Conservation (phyloP, 768 basidiomycete species). For the Brasilioporus rufonigricans region DNA sequence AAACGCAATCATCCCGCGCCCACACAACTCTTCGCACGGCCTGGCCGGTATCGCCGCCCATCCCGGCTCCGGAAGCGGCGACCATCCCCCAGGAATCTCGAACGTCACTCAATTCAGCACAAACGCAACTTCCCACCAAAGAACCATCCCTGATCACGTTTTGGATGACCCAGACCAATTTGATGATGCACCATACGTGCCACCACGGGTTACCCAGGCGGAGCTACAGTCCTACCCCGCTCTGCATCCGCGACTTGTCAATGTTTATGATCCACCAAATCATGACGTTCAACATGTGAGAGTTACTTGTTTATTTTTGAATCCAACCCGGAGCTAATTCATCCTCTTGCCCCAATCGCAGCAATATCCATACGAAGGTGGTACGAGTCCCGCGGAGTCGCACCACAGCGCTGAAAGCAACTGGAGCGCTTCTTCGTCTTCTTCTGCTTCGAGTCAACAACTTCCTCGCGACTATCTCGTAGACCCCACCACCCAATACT, state of each 20-base stretch:
- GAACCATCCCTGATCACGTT: constrained; percentile 7
- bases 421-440: constrained; percentile 28
- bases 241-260: constrained; percentile 8
- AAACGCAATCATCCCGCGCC: constrained; percentile 7
- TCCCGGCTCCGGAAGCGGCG: constrained; percentile 14
- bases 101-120: constrained; percentile 12
- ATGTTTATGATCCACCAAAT: constrained; percentile 9
- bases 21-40: constrained; percentile 17
- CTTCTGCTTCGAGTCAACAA: constrained; percentile 20
- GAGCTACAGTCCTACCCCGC: constrained; percentile 16
- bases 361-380: constrained; percentile 20
- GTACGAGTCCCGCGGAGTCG: constrained; percentile 25
- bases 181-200: constrained; percentile 31
- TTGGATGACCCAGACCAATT: constrained; percentile 19
- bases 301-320: neutral
- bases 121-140: constrained; percentile 9
- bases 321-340: neutral
- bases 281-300: constrained; percentile 20
- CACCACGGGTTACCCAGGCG: constrained; percentile 23
- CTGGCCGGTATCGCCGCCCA: constrained; percentile 20
- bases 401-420: constrained; percentile 24
- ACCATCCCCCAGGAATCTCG: constrained; percentile 6
- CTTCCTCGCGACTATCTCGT: constrained; percentile 7
- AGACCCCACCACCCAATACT: constrained; percentile 5
- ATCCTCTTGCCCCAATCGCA: neutral